Evolutionary conservation across 768 basidiomycete genomes (phyloP), one percentile per base, ranked within the genome.

Genomic region (Suillus lakei): DNA sequence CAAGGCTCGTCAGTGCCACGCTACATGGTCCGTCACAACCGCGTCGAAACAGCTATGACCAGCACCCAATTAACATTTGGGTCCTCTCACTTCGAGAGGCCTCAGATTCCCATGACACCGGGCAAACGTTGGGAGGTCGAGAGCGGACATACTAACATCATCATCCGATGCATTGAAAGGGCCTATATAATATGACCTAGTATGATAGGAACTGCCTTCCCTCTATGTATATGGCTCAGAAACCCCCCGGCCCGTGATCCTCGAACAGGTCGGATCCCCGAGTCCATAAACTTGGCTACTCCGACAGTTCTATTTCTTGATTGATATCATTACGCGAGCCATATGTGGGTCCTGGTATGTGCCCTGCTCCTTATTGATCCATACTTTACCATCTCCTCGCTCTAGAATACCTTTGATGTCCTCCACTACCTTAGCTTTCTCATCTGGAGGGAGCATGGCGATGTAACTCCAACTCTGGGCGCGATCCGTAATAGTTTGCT

Each of bases 381-480:
- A 96, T 32, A 80, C 81, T 70, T 84, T 87, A 2, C 84, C 89
- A 9, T 91, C 85, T n/a, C 88, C 88, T 36, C 76, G 78, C 61
- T 84, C 74, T 3, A 94, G 73, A 61, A 94, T 88, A 10, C 74
- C 80, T 53, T 82, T 77, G 34, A 95, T 73, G 53, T 86, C 82
- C 13, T 78, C 69, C 28, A 76, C 75, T 38, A 95, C 82, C 48
- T 82, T 78, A 12, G 74, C 74, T 75, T 85, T 90, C 70, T 88
- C 84, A 26, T 83, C 83, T 2, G 83, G 84, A 2, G 84, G 78
- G 41, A 91, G 80, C 26, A 90, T 76, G 0, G 91, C 83, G 53
- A 96, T 87, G 76, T 96, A 98, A 69, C 93, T 95, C 81, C 96
- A 97, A 78, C 89, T 94, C 64, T 82, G 81, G 1, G 88, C 88